These are phyloP conservation scores for Hibiscus mutabilis DNA, from an alignment of 345 rosid genomes.

Conservation along the genomic window DNA sequence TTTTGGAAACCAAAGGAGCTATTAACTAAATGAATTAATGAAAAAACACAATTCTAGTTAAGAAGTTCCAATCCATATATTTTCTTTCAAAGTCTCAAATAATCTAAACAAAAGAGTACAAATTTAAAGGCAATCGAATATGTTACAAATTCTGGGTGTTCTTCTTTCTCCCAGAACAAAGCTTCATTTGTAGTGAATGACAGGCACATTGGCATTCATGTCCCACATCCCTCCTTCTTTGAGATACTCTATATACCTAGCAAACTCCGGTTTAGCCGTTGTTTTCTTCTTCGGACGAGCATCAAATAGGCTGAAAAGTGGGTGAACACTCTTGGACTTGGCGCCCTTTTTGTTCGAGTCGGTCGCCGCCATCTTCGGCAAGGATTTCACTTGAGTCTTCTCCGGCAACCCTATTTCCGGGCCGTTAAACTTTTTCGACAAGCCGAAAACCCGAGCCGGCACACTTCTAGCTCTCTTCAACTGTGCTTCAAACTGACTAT, in stretches of 20 bases:
- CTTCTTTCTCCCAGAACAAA: no score
- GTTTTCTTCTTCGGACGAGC: slow-evolving; percentile 46
- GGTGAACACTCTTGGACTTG: slow-evolving; percentile 35
- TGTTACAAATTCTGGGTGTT: no score
- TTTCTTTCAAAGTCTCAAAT: no score
- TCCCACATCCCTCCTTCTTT: slow-evolving; percentile 78
- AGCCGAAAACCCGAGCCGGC: slow-evolving; percentile 31
- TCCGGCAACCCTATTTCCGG: background rate
- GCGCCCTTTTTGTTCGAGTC: slow-evolving; percentile 23
- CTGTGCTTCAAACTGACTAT: slow-evolving; percentile 17
- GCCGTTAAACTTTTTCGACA: slow-evolving; percentile 13
- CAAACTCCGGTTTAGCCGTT: slow-evolving; percentile 59
- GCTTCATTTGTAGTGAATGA: slow-evolving; percentile 35
- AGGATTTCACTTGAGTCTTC: background rate
- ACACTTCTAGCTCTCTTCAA: slow-evolving; percentile 41
- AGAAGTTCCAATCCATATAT: no score
- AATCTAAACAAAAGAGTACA: no score
- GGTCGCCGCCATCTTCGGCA: background rate
- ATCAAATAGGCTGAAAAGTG: slow-evolving; percentile 49
- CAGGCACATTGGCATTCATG: slow-evolving; percentile 38
- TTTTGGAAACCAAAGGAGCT: no score
- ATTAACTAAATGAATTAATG: no score
- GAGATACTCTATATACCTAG: slow-evolving; percentile 63
- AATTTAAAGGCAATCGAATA: no score
- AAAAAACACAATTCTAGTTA: no score